Evolutionary conservation across 305 asterid genomes (phyloP).

Genomic region (Fraxinus platypoda): DNA sequence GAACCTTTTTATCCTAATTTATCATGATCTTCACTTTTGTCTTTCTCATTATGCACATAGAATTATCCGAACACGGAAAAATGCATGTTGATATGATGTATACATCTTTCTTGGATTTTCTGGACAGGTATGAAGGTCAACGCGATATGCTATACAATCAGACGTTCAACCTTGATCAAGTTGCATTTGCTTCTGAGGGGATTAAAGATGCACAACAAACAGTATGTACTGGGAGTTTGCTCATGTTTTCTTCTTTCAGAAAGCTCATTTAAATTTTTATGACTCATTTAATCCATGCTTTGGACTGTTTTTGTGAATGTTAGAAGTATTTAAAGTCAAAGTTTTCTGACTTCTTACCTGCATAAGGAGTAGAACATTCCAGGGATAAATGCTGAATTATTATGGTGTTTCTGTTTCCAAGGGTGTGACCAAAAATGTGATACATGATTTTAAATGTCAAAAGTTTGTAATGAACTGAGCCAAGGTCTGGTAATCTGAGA

Average conservation of each 20-base stretch:
- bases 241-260: constrained; percentile 21
- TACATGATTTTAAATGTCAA: constrained; percentile 8
- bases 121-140: constrained; percentile 84
- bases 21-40: not conserved
- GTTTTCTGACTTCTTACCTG: constrained; percentile 1
- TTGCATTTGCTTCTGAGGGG: constrained; percentile 93
- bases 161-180: constrained; percentile 93
- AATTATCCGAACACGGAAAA: not conserved
- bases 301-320: not conserved
- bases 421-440: not conserved
- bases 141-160: constrained; percentile 93
- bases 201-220: constrained; percentile 97
- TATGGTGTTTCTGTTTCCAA: constrained; percentile 2
- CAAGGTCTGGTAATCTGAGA: not conserved
- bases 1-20: not conserved
- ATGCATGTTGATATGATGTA: constrained; percentile 7
- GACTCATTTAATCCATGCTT: not conserved
- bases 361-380: constrained; percentile 8
- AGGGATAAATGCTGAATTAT: not conserved
- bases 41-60: not conserved
- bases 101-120: constrained; percentile 18
- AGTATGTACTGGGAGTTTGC: constrained; percentile 50
- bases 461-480: not conserved
- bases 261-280: constrained; percentile 1
- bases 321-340: not conserved